Evolutionary conservation across 768 basidiomycete genomes (phyloP), one percentile per base, ranked within the genome.

Genomic region (Boletus bicolor): DNA sequence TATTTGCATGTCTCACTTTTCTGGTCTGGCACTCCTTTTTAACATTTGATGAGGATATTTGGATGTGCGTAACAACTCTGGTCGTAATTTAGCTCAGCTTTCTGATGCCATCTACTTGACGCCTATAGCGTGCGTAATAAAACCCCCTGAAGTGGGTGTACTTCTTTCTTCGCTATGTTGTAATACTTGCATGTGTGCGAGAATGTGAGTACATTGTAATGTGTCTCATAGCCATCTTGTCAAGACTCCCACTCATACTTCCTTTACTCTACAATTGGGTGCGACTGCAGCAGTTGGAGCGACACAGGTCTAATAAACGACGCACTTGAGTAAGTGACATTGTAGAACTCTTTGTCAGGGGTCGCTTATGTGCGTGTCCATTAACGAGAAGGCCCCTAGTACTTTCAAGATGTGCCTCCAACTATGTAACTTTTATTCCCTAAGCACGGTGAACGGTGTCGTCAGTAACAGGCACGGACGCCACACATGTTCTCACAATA

Each of bases 71-170:
- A 17, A 5, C 24, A 3, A 19, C 2, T 36, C 32, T 42, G 0
- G 15, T 37, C 7, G 35, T 55, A 36, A 7, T 48, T 26, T 9
- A 7, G 7, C 14, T 21, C 11, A 8, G 8, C 37, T 45, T 6
- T 7, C 37, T 46, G 35, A 60, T 5, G 7, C 28, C 15, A 0
- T 9, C 9, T 46, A 10, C 35, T 46, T 12, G 24, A 15, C 12
- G 15, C 7, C 24, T 12, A 15, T 34, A 73, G 68, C 12, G 69
- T 70, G 57, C 56, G 52, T 10, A 59, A 59, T 17, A 47, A 24
- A n/a, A 64, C 43, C 8, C 49, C 53, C 5, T 66, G 30, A 74
- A 69, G 50, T 73, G 73, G 72, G 17, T 67, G n/a, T 69, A 69
- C 32, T 37, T 69, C 19, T 61, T 64, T 45, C 55, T 69, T 56